Percentiles rank a stretch among this genome's conserved stretches.
Conservation (phyloP, 129 eudicot genomes). For the Rutidosis leptorrhynchoides region DNA sequence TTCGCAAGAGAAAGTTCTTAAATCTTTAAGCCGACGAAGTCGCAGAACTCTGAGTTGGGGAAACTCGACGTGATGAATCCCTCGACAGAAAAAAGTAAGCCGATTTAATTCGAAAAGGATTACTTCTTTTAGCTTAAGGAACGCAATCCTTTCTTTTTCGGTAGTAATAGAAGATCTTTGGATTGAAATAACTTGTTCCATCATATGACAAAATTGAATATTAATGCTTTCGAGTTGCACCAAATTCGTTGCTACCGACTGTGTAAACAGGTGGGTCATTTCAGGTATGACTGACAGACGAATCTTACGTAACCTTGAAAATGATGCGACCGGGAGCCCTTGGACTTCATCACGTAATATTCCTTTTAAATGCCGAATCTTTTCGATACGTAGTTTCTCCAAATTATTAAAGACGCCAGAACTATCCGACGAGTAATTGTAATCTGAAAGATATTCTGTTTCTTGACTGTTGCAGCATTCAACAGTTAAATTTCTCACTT, state of each 20-base stretch:
- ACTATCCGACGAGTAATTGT: constrained; percentile 10
- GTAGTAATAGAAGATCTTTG: constrained; percentile 32
- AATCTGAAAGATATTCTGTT: constrained; percentile 28
- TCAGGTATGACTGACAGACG: constrained; percentile 33
- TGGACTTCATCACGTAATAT: constrained; percentile 24
- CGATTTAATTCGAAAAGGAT: constrained; percentile 25
- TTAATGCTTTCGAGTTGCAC: constrained; percentile 35
- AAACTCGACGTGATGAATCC: constrained; percentile 38
- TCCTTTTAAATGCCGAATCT: constrained; percentile 34
- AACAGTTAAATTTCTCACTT: constrained; percentile 29
- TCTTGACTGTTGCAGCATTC: constrained; percentile 33
- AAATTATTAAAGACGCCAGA: constrained; percentile 26
- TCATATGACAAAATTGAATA: constrained; percentile 35
- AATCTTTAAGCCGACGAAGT: constrained; percentile 30
- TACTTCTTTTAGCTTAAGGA: constrained; percentile 37
- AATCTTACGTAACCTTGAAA: constrained; percentile 33
- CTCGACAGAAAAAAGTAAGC: constrained; percentile 32
- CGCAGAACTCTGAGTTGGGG: constrained; percentile 33
- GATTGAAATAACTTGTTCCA: constrained; percentile 36
- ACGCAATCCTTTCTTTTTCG: constrained; percentile 27
- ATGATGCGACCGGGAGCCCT: constrained; percentile 31
- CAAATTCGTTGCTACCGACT: constrained; percentile 30
- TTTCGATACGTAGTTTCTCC: constrained; percentile 29
- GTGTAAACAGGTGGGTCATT: constrained; percentile 32
- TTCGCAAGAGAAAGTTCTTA: constrained; percentile 30